Evolutionary conservation across 129 eudicot species (phyloP), one percentile per base, ranked within the genome.

Genomic region (Kitagawia praeruptora): DNA sequence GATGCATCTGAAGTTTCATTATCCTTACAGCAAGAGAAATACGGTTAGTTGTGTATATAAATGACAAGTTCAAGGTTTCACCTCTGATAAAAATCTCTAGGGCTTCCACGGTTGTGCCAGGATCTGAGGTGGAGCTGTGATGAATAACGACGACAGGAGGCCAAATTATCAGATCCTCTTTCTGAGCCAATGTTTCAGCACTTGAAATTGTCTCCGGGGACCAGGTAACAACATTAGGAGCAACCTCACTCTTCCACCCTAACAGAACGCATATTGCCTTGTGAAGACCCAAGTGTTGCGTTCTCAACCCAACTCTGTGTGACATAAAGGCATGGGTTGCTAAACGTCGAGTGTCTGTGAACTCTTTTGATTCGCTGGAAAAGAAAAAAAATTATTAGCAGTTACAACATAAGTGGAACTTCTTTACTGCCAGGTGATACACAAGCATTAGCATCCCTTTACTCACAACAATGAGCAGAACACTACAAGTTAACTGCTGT

Each of bases 261-360:
- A 91, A 81, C 82, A 91, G 87, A 78, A 88, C 91, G 74, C 96
- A 88, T n/a, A 91, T 77, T 48, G 93, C 96, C 82, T 83, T 91
- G 79, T 83, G 89, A 56, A 88, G 91, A 63, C 89, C 96, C 80
- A 91, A 78, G 80, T 91, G 96, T 76, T 80, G 88, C 80, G 93
- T 89, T 81, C 89, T 80, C 84, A 91, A 69, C 64, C 92, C 89
- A 82, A 69, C 81, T 83, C 87, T 91, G 85, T 75, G 88, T 42
- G 96, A 87, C 91, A 89, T 89, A 58, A 83, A 91, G 51, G 91
- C 87, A 85, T 91, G 96, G 69, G 80, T 85, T 28, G 85, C 88
- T 84, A 91, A 84, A 70, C 91, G 78, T 83, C 81, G 84, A 45
- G 96, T 87, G 76, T 88, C 89, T 77, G 81, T 27, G 80, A 91